Evolutionary conservation across 208 protist genomes (phyloP), one percentile per base, ranked within the genome.

Genomic region (Trypanosoma caninum): DNA sequence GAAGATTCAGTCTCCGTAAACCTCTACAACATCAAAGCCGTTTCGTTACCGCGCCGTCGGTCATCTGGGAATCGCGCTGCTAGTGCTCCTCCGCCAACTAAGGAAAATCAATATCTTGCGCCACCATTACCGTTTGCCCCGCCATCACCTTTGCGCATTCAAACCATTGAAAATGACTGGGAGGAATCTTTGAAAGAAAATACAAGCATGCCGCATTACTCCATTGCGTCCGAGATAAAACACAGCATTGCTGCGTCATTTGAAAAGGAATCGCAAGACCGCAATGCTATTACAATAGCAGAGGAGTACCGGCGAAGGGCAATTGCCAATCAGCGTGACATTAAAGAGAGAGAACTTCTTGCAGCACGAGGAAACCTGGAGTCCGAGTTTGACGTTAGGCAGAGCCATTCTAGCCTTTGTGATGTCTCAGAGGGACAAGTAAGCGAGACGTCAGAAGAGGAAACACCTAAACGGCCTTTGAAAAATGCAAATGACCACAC

Each of bases 121-220:
- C 65, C 68, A 31, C 60, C 57, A 22, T 16, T 59, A 33, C 69
- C 65, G 13, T 80, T 86, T 66, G 55, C 72, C 2, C 51, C 53
- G 11, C 80, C 81, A 0, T 73, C 84, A 14, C 80, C 80, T 52
- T 66, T 91, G 37, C 58, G 62, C 35, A 69, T 91, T 54, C 80
- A 80, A 53, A 91, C 84, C 4, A 47, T 91, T 13, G 84, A 91
- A n/a, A 78, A 88, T 48, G 77, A 84, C 13, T 74, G 84, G 31
- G 42, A 59, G 2, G 61, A 44, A 31, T 48, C n/a, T 14, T 14
- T 11, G 42, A 6, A 20, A 28, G 40, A 61, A n/a, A 11, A 54
- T 9, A 30, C 55, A 23, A 25, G 48, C 33, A 41, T 46, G 20
- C 47, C 35, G 27, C 56, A 54, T 30, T 42, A 42, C 27, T 44